Evolutionary conservation across 495 filamentous ascomycete species (phyloP).

Genomic region (Hypoxylon subgilvum): DNA sequence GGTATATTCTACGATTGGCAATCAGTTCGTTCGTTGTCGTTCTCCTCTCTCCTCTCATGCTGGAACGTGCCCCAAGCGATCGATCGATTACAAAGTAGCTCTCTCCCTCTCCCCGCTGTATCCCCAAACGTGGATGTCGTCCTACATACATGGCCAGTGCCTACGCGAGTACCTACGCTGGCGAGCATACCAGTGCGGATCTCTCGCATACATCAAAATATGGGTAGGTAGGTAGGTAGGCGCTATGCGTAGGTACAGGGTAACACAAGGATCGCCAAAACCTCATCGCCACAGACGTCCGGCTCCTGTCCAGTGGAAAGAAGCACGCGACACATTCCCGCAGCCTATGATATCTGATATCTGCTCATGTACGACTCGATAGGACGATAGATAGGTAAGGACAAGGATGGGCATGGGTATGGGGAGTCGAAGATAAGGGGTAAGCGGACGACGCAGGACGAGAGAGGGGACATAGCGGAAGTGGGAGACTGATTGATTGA

Average conservation of each 20-base stretch:
- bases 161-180: too few species aligned
- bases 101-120: too few species aligned
- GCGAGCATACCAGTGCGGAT: too few species aligned
- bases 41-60: too few species aligned
- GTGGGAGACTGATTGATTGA: constrained; percentile 3
- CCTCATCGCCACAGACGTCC: not conserved
- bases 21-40: too few species aligned
- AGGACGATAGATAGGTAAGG: not conserved
- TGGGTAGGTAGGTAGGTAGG: not conserved
- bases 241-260: not conserved
- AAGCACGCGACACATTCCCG: not conserved
- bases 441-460: not conserved
- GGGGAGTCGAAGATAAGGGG: constrained; percentile 10
- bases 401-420: not conserved
- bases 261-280: not conserved
- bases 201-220: too few species aligned
- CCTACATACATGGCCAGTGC: not conserved
- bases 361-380: not conserved
- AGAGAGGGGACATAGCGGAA: not conserved
- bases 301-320: too few species aligned
- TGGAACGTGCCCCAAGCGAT: not conserved
- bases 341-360: not conserved
- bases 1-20: too few species aligned
- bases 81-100: not conserved
- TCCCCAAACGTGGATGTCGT: not conserved